Base-by-base conservation (phyloP, 2,329 filamentous ascomycete species). In the Chrysoporthe puriensis region DNA sequence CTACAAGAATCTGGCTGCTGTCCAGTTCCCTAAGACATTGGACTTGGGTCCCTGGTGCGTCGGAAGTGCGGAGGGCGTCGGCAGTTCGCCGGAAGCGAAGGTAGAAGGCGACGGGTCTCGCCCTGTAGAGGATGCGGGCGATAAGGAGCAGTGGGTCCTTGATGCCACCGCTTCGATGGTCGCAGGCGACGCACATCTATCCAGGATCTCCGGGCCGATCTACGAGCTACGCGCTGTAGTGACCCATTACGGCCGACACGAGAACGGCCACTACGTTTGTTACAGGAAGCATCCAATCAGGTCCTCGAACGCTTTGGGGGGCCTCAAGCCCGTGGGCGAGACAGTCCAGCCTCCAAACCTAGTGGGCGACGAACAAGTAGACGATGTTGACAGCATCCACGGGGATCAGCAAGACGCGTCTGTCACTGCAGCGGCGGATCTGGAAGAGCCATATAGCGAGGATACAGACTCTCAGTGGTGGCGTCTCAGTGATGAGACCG, bases 241-340 rank as follows among this genome's bases (percentile, higher is more conserved):
- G 11, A 96, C 93, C 0, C 96, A 98, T 76, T 92, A 91, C 70
- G 96, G 96, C 4, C 86, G 91, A 43, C 96, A 98, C 77, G 94
- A 97, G 70, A 97, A 97, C 73, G 96, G 96, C 0, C 96, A 99
- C 79, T 98, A 99, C 73, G 89, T 97, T 50, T 97, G 93, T 76
- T 97, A 96, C 77, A 87, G 93, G 63, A 92, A 91, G 74, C 90
- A 93, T 74, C 83, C 88, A 32, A 74, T 75, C 9, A 92, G 91
- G 73, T 90, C 93, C 74, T 84, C 87, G 18, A 74, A 75, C 11
- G 68, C 71, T 43, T 72, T 52, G 16, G 40, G 26, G 32, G 26
- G 32, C n/a, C 14, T 50, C 34, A 50, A 50, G 54, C 63, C 68
- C 6, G 67, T 71, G 9, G 71, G 68, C 4, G 61, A 63, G 34